A percentile compares a stretch with the other conserved stretches of the same genome.
phyloP scores from a whole-genome alignment of 2,329 filamentous ascomycete genomes.

The Colletotrichum siamense region DNA sequence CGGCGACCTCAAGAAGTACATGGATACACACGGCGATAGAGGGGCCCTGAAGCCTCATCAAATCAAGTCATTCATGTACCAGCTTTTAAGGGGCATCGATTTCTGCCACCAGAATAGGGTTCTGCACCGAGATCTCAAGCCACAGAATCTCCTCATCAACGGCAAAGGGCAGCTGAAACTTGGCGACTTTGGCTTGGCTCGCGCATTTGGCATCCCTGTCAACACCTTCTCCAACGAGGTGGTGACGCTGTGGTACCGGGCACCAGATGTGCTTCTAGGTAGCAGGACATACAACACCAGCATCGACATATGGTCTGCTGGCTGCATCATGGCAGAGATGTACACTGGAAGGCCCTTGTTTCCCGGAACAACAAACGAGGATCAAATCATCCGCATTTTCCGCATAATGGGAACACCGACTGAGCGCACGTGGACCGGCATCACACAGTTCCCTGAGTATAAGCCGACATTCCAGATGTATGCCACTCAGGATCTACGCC shows the following conservation, averaged over 20 bases:
- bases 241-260: conserved; percentile 96
- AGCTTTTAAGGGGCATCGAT: conserved; percentile 92
- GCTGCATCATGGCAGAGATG: conserved; percentile 99
- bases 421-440: conserved; percentile 93
- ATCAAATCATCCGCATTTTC: conserved; percentile 97
- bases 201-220: conserved; percentile 95
- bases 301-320: conserved; percentile 99
- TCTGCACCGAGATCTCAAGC: conserved; percentile 93
- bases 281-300: conserved; percentile 98
- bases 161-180: conserved; percentile 89
- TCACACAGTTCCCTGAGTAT: conserved; percentile 96
- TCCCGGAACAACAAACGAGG: conserved; percentile 97
- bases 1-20: conserved; percentile 97
- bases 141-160: conserved; percentile 96
- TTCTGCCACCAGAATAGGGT: conserved; percentile 99
- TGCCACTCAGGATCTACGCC: conserved; percentile 86
- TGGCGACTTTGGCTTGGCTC: conserved; percentile 91
- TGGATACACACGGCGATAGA: conserved; percentile 91
- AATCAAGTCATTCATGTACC: conserved; percentile 99
- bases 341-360: conserved; percentile 95
- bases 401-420: conserved; percentile 97
- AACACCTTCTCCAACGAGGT: conserved; percentile 99
- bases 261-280: conserved; percentile 92
- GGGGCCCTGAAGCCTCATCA: conserved; percentile 87
- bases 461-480: conserved; percentile 95